Base-by-base conservation (phyloP, 2,329 filamentous ascomycete genomes). In the Stachybotrys echinatus region DNA sequence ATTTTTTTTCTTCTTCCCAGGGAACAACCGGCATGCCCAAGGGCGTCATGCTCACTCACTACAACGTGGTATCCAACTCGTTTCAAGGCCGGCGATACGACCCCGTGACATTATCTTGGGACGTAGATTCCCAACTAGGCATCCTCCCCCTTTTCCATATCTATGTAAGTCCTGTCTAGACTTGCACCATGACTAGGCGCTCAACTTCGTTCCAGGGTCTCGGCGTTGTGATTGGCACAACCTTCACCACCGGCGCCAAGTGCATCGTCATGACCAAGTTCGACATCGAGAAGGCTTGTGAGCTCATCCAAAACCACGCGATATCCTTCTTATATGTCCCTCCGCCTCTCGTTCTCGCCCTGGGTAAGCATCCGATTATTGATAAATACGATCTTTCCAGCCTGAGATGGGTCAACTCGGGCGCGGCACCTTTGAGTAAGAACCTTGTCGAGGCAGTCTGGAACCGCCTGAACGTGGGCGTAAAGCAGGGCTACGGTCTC, bases 401-500 rank as follows among this genome's bases (percentile, higher is more conserved):
- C 5, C 63, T 97, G 21, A 85, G 88, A 43, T 92, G 92, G 81
- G 75, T 96, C 74, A 94, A 91, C 69, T 92, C 83, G 1, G 92
- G 89, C 21, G 92, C 92, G 0, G 92, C 92, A 1, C 92, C 92
- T 0, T 73, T 96, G 39, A 92, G 89, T 0, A 74, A 76, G 27
- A 90, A 96, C 54, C 79, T 97, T 2, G 87, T 92, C 1, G 82
- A 90, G 49, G 79, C 83, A 8, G 81, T 94, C 3, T 88, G 89
- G 74, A 69, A 80, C 19, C 82, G 91, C 7, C 81, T 94, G 51
- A 83, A 83, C 47, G 76, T 95, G 19, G 85, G 86, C 2, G 83
- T 96, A 53, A 96, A 96, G 74, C 92, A 97, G 70, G 92, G 89
- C 18, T 97, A 96, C 63, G 92, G 92, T 0, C 77, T 97, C 5